Evolutionary conservation across 2,329 filamentous ascomycete species (phyloP), one percentile per base, ranked within the genome.

Genomic region (Pseudogymnoascus sp.): DNA sequence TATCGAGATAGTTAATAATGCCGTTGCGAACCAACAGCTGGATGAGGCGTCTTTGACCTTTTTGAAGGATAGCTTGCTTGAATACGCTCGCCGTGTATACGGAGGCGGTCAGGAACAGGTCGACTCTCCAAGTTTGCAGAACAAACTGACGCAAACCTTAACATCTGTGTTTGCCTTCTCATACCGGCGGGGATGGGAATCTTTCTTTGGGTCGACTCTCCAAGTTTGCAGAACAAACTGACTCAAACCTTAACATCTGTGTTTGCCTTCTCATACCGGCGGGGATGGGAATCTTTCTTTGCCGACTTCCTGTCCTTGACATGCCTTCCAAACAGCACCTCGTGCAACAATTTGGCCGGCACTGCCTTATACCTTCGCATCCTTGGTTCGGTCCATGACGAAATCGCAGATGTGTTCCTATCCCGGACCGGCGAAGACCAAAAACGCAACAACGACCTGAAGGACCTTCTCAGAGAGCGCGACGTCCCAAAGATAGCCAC

Each of bases 81-180:
- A 85, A 68, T 97, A 97, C 75, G 82, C 94, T 65, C 85, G 85
- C 67, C 84, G 88, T 69, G 85, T 83, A 59, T 97, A 97, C 74
- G 83, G 85, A 61, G 75, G 78, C 8, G 70, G 66, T 33, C 81
- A 83, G 62, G 79, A 81, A 63, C 75, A 79, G 61, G 77, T 87
- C 66, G 94, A 99, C 73, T 84, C 87, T 7, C 74, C 85, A 23
- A 83, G 84, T 67, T 87, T 99, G 45, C 93, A 97, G 77, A 99
- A 97, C 78, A 99, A 99, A 77, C 85, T 99, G 68, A 92, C 93
- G 52, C 94, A 99, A 77, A 96, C 92, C 11, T 79, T 99, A 69
- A 99, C 94, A 8, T 94, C 91, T 72, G 86, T 99, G 60, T 99
- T 99, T 75, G 89, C 91, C 37, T 85, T 87, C 11, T 81, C 96